phyloP scores from a whole-genome alignment of 805 yeast species.

The Schwanniomyces pseudopolymorphus region DNA sequence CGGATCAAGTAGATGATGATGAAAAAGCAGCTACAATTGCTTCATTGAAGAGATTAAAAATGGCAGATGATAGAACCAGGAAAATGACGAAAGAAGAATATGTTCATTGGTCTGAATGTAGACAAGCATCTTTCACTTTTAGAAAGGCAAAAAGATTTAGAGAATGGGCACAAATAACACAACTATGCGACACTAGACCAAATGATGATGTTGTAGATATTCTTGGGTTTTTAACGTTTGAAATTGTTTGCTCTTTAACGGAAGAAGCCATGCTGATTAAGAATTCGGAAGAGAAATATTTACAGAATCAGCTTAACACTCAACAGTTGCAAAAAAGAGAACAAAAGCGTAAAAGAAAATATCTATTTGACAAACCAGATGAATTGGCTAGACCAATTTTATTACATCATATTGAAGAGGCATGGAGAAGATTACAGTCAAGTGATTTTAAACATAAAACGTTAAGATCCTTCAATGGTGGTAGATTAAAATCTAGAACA shows the following conservation, averaged over 20 bases:
- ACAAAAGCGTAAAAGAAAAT: conserved; percentile 43
- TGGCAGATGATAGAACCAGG: conserved; percentile 90
- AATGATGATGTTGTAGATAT: conserved; percentile 97
- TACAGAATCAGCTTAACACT: conserved; percentile 30
- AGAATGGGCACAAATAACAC: conserved; percentile 92
- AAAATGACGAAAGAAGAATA: conserved; percentile 96
- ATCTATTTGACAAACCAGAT: conserved; percentile 85
- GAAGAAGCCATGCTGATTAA: conserved; percentile 87
- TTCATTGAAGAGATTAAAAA: conserved; percentile 82
- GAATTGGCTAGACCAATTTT: conserved; percentile 74
- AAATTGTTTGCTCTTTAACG: conserved; percentile 91
- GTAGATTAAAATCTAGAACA: conserved; percentile 53
- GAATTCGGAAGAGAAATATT: conserved; percentile 57
- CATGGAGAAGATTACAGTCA: conserved; percentile 78
- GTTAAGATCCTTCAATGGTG: conserved; percentile 70
- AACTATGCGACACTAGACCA: conserved; percentile 84
- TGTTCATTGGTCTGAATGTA: conserved; percentile 98
- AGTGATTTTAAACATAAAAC: conserved; percentile 59
- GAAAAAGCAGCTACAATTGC: conserved; percentile 88
- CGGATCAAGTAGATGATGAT: conserved; percentile 72
- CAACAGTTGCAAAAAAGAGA: conserved; percentile 27
- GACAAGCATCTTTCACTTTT: conserved; percentile 96
- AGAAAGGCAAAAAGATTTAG: conserved; percentile 90
- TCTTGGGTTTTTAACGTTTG: conserved; percentile 91
- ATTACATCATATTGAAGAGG: conserved; percentile 82